Percentiles rank a stretch among this genome's conserved stretches.
phyloP scores from a whole-genome alignment of 169 alveolate species.

The Neospora caninum region DNA sequence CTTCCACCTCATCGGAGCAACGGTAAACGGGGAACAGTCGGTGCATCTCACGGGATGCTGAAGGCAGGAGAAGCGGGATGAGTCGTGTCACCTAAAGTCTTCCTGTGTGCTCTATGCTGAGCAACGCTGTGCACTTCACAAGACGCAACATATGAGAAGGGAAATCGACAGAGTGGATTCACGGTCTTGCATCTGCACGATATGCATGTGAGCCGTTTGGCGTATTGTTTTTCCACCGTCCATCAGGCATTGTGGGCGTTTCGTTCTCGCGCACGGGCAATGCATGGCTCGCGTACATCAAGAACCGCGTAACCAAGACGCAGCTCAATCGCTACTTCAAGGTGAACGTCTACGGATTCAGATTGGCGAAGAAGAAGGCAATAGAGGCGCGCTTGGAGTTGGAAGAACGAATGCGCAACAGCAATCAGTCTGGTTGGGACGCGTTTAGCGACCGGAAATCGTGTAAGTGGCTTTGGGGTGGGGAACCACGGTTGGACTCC shows the following conservation, averaged over 20 bases:
- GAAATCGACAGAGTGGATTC: too few species aligned
- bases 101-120: too few species aligned
- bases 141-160: too few species aligned
- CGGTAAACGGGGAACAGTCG: neutral
- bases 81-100: too few species aligned
- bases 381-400: slow-evolving; percentile 47
- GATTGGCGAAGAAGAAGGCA: slow-evolving; percentile 48
- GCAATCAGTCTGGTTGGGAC: slow-evolving; percentile 43
- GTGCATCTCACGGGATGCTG: too few species aligned
- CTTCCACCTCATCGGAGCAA: slow-evolving; percentile 27
- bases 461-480: neutral
- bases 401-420: slow-evolving; percentile 39
- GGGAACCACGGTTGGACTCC: too few species aligned
- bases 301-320: slow-evolving; percentile 49
- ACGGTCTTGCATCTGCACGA: too few species aligned
- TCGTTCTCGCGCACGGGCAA: slow-evolving; percentile 46
- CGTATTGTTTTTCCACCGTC: neutral
- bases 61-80: too few species aligned
- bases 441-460: slow-evolving; percentile 38
- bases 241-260: slow-evolving; percentile 44
- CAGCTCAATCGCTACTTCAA: slow-evolving; percentile 44
- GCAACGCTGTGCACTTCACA: too few species aligned
- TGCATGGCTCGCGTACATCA: slow-evolving; percentile 61
- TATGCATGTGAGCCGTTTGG: too few species aligned
- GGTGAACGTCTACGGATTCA: slow-evolving; percentile 39